phyloP scores from a whole-genome alignment of 1,284 basidiomycete species.

The Ustilago sp. region DNA sequence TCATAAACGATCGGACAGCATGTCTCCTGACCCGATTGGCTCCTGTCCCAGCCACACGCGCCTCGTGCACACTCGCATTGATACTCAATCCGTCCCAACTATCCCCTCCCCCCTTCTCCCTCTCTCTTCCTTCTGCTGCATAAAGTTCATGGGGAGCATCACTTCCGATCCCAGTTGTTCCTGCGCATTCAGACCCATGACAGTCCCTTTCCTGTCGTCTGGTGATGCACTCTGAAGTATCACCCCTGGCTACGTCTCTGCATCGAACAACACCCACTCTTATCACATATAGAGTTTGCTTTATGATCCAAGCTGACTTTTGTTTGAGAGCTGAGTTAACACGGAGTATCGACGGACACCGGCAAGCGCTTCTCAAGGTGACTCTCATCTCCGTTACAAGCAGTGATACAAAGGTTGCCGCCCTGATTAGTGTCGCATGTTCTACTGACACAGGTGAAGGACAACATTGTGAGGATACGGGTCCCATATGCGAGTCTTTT shows the following conservation, averaged over 20 bases:
- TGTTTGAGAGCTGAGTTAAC: background rate
- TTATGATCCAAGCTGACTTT: background rate
- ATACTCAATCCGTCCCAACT: background rate
- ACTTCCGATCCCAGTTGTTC: background rate
- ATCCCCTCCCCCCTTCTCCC: background rate
- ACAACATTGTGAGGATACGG: background rate
- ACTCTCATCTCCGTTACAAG: too few species aligned
- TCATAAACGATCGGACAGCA: background rate
- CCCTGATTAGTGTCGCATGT: background rate
- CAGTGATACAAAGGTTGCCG: too few species aligned
- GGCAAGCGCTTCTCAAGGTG: too few species aligned
- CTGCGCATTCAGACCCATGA: too few species aligned
- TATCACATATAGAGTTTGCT: background rate
- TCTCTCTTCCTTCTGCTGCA: background rate
- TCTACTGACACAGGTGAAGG: background rate
- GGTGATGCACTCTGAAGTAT: background rate
- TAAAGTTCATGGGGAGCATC: background rate
- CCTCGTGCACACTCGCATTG: background rate
- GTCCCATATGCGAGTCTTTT: background rate
- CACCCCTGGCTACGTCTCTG: background rate
- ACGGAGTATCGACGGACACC: too few species aligned
- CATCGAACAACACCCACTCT: background rate
- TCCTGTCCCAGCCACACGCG: background rate
- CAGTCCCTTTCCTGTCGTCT: background rate
- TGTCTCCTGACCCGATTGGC: background rate